phyloP scores from a whole-genome alignment of 2,329 filamentous ascomycete genomes.

The Coniella vitis region DNA sequence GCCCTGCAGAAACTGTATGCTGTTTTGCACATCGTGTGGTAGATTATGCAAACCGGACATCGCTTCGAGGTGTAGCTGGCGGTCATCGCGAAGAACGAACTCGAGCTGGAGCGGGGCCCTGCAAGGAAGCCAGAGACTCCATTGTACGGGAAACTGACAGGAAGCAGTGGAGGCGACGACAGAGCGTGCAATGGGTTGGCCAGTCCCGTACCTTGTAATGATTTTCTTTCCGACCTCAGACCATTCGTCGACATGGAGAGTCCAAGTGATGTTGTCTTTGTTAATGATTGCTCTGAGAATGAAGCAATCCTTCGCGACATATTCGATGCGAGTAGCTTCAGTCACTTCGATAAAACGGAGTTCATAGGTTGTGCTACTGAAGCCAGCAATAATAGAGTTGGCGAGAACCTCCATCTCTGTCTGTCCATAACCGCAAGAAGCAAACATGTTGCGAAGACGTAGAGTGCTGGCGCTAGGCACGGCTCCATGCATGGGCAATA shows the following conservation, averaged over 20 bases:
- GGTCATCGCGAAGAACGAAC: neutral
- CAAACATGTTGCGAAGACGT: neutral
- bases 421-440: neutral
- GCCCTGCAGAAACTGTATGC: neutral
- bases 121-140: slow-evolving; percentile 8
- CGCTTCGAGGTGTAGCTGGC: neutral
- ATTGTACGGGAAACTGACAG: slow-evolving; percentile 7
- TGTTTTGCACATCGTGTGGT: neutral
- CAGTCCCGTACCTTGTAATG: neutral
- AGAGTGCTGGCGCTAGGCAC: neutral
- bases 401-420: neutral
- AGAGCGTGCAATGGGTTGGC: slow-evolving; percentile 18
- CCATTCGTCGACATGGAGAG: slow-evolving; percentile 10
- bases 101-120: neutral
- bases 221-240: neutral
- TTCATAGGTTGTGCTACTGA: slow-evolving; percentile 10
- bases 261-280: slow-evolving; percentile 6
- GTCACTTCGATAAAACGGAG: slow-evolving; percentile 10
- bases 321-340: slow-evolving; percentile 12
- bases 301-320: slow-evolving; percentile 7
- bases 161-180: neutral
- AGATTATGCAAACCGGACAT: neutral
- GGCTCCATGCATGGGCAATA: slow-evolving; percentile 7
- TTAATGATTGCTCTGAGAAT: slow-evolving; percentile 10
- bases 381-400: slow-evolving; percentile 3